Conservation (phyloP, 2,329 filamentous ascomycete genomes). For the Cercospora brassicicola region DNA sequence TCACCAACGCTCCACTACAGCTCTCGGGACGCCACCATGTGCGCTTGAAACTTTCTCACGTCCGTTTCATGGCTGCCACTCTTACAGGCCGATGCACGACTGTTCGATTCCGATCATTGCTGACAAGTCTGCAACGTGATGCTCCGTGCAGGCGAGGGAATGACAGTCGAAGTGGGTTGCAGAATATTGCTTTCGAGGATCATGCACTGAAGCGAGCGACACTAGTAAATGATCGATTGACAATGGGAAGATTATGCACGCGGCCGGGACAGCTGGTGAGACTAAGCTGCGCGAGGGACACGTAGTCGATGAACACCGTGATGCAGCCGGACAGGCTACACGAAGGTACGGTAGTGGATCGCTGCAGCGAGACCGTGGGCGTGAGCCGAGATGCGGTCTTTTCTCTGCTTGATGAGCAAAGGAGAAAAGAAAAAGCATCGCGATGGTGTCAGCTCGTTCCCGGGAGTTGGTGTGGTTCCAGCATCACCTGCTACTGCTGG, state of each 20-base stretch:
- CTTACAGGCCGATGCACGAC: neutral
- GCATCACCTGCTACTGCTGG: neutral
- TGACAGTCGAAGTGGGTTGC: neutral
- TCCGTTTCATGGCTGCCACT: neutral
- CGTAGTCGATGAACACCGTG: neutral
- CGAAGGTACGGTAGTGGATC: neutral
- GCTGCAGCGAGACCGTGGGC: neutral
- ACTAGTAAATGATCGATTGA: neutral
- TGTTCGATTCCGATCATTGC: neutral
- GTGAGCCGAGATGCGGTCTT: conserved; percentile 2
- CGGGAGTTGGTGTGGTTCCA: neutral
- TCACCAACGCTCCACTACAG: conserved; percentile 6
- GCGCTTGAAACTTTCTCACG: neutral
- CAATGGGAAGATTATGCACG: neutral
- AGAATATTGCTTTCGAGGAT: neutral
- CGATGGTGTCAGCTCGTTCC: neutral
- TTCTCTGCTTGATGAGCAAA: neutral
- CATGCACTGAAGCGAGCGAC: neutral
- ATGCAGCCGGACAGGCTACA: neutral
- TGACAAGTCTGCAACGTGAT: neutral
- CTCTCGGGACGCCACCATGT: conserved; percentile 1
- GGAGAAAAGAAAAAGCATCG: neutral
- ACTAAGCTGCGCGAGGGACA: neutral
- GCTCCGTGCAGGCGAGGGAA: neutral
- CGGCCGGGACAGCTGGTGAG: neutral